A percentile compares a stretch with the other conserved stretches of the same genome.
Evolutionary conservation across 495 filamentous ascomycete genomes (phyloP).

Genomic region (Penicillium arizonense): DNA sequence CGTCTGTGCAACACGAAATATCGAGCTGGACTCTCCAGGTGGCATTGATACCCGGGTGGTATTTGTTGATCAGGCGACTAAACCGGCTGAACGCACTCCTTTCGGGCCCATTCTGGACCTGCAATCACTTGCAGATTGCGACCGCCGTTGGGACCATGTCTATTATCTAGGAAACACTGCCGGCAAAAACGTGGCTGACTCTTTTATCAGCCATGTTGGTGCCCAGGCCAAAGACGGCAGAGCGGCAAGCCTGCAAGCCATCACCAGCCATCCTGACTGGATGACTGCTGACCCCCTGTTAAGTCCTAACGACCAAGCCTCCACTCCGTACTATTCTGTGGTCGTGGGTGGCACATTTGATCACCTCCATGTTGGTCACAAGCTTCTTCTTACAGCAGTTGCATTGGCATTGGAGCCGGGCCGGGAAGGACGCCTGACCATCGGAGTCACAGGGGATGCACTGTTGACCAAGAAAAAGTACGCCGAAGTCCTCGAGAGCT

Average conservation of each 20-base stretch:
- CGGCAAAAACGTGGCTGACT: constrained; percentile 44
- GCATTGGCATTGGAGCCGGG: constrained; percentile 62
- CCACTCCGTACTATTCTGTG: constrained; percentile 52
- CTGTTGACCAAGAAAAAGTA: constrained; percentile 87
- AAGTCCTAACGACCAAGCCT: constrained; percentile 20
- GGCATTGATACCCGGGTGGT: constrained; percentile 78
- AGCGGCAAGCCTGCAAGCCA: constrained; percentile 22
- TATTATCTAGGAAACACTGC: constrained; percentile 62
- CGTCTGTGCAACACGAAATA: constrained; percentile 57
- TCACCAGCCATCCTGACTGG: constrained; percentile 34
- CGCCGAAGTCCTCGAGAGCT: constrained; percentile 72
- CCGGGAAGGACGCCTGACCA: constrained; percentile 55
- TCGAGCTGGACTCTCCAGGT: constrained; percentile 63
- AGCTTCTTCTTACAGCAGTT: constrained; percentile 83
- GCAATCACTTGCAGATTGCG: constrained; percentile 60
- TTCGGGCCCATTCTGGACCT: constrained; percentile 64
- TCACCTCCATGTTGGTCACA: constrained; percentile 94
- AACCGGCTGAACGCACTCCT: constrained; percentile 30
- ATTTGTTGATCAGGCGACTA: constrained; percentile 50
- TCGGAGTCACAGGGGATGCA: constrained; percentile 86
- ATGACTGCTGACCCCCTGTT: constrained; percentile 18
- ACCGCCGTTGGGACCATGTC: constrained; percentile 66
- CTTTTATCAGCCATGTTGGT: constrained; percentile 27
- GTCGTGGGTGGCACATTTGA: constrained; percentile 96
- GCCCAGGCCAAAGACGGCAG: constrained; percentile 16